phyloP scores from a whole-genome alignment of 192 early-diverging fungal species.

The Nowakowskiella sp. region DNA sequence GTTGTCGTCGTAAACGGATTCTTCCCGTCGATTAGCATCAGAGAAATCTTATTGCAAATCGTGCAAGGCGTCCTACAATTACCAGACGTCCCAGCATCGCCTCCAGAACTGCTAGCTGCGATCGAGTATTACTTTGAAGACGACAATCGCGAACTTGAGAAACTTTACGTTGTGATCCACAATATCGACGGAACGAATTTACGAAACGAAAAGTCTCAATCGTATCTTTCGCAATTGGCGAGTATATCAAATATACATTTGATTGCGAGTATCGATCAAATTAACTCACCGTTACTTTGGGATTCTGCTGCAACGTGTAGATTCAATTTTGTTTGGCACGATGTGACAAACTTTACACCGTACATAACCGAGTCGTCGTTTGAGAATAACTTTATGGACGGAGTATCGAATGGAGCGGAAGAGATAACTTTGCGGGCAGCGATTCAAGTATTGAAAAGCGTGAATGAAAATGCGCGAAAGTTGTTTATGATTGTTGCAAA shows the following conservation, averaged over 20 bases:
- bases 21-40: constrained; percentile 66
- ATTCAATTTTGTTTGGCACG: constrained; percentile 88
- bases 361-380: constrained; percentile 79
- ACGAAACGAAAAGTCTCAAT: constrained; percentile 60
- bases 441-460: constrained; percentile 70
- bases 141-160: constrained; percentile 31
- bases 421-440: constrained; percentile 31
- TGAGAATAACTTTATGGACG: constrained; percentile 51
- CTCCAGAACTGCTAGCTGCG: constrained; percentile 58
- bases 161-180: constrained; percentile 73
- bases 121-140: constrained; percentile 59
- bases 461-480: constrained; percentile 77
- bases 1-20: constrained; percentile 80
- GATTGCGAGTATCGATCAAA: constrained; percentile 83
- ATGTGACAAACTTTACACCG: constrained; percentile 75
- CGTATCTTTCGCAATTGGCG: constrained; percentile 59
- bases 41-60: constrained; percentile 62
- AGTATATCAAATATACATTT: constrained; percentile 60
- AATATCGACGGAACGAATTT: constrained; percentile 80
- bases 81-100: constrained; percentile 30
- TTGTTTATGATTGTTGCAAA: constrained; percentile 82
- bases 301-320: constrained; percentile 58
- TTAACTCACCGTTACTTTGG: constrained; percentile 83
- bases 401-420: constrained; percentile 44
- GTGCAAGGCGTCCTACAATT: too few relatives aligned